Percentiles rank a stretch among this genome's conserved stretches.
These are phyloP conservation scores for Penicillium herquei DNA, from an alignment of 495 filamentous ascomycete genomes.

Conservation along the genomic window DNA sequence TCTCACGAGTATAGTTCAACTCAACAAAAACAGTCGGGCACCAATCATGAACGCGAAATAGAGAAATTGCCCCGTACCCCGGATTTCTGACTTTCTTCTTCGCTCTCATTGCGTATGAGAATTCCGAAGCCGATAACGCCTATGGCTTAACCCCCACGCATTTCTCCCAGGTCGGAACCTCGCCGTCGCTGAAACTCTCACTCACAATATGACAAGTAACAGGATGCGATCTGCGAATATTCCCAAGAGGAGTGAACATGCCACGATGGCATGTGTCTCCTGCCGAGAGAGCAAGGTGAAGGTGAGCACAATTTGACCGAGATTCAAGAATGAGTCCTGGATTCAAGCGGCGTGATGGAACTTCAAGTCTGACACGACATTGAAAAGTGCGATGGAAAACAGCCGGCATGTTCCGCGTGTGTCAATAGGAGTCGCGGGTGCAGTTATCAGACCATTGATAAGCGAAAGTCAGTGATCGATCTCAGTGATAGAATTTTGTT, in stretches of 20 bases:
- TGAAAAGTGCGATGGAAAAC: constrained; percentile 23
- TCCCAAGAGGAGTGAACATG: constrained; percentile 10
- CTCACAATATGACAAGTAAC: too few relatives aligned
- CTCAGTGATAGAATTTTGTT: not conserved
- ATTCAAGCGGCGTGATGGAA: not conserved
- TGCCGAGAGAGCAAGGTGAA: constrained; percentile 34
- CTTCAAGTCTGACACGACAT: not conserved
- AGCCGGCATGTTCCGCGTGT: constrained; percentile 23
- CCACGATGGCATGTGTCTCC: constrained; percentile 25
- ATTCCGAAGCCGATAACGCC: too few relatives aligned
- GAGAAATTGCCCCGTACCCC: too few relatives aligned
- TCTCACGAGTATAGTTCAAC: too few relatives aligned
- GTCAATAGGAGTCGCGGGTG: constrained; percentile 18
- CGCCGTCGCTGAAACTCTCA: too few relatives aligned
- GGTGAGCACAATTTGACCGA: constrained; percentile 8
- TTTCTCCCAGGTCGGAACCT: too few relatives aligned
- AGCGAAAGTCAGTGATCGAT: constrained; percentile 22
- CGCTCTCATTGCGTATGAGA: too few relatives aligned
- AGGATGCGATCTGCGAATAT: too few relatives aligned
- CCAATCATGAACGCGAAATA: too few relatives aligned
- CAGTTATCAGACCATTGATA: constrained; percentile 23
- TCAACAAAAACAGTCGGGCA: too few relatives aligned
- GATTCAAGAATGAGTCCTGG: not conserved
- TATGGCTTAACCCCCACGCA: too few relatives aligned
- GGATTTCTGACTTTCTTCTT: too few relatives aligned